Evolutionary conservation across 192 early-diverging fungal species (phyloP).

Genomic region (Backusella mclennaniae): DNA sequence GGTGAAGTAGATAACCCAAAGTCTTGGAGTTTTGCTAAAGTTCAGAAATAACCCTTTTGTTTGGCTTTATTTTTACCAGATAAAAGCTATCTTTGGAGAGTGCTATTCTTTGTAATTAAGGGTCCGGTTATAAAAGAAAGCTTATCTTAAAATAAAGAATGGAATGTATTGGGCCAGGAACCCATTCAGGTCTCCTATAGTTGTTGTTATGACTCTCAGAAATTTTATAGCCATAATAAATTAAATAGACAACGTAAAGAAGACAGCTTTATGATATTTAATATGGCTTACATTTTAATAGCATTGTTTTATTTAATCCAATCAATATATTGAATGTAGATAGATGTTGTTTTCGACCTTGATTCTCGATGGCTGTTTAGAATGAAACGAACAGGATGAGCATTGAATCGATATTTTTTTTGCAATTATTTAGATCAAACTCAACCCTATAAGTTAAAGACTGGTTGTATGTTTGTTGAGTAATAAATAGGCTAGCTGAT

Average conservation of each 20-base stretch:
- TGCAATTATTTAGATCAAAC: too few species aligned
- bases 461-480: neutral
- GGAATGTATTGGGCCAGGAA: neutral
- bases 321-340: neutral
- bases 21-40: neutral
- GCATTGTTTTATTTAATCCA: neutral
- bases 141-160: neutral
- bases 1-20: neutral
- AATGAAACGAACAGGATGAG: neutral
- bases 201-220: neutral
- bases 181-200: neutral
- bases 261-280: neutral
- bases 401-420: neutral
- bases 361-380: neutral
- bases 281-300: neutral
- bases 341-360: neutral
- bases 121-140: neutral
- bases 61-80: neutral
- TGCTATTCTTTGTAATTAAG: neutral
- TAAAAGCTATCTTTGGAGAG: neutral
- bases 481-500: neutral
- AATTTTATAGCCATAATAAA: neutral
- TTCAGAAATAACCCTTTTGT: neutral
- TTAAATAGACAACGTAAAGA: neutral
- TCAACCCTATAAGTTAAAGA: too few species aligned